These are phyloP conservation scores for Albizia julibrissin DNA, from an alignment of 306 rosid genomes.

Conservation along the genomic window DNA sequence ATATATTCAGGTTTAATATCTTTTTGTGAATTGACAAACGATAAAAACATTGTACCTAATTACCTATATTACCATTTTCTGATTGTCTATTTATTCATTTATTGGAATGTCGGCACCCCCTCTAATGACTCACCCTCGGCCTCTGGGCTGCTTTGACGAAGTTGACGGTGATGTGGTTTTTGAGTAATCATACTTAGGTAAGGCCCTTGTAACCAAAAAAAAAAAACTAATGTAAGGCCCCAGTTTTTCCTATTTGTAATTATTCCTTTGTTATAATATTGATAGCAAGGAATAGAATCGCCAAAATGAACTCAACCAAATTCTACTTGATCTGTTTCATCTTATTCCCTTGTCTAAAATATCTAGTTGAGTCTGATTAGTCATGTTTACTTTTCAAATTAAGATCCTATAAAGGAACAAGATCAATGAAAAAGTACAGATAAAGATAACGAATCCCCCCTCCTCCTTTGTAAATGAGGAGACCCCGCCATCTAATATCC, in stretches of 20 bases:
- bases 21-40: not conserved
- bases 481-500: fast-evolving
- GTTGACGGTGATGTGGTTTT: not conserved
- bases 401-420: not conserved
- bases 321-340: not conserved
- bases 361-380: constrained; percentile 15
- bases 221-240: no score
- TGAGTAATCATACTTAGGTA: no score
- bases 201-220: no score
- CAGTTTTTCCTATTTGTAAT: not conserved
- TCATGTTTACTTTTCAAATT: not conserved
- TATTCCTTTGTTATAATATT: not conserved
- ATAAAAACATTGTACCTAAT: not conserved
- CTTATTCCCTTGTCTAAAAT: not conserved
- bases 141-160: not conserved
- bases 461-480: no score
- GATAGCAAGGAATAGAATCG: not conserved
- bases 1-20: no score
- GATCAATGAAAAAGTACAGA: not conserved
- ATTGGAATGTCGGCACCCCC: not conserved
- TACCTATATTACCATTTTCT: not conserved
- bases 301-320: not conserved
- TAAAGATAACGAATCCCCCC: not conserved
- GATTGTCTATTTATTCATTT: not conserved
- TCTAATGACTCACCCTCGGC: not conserved